Base-by-base conservation (phyloP, 495 filamentous ascomycete species). In the Articulospora tetracladia region DNA sequence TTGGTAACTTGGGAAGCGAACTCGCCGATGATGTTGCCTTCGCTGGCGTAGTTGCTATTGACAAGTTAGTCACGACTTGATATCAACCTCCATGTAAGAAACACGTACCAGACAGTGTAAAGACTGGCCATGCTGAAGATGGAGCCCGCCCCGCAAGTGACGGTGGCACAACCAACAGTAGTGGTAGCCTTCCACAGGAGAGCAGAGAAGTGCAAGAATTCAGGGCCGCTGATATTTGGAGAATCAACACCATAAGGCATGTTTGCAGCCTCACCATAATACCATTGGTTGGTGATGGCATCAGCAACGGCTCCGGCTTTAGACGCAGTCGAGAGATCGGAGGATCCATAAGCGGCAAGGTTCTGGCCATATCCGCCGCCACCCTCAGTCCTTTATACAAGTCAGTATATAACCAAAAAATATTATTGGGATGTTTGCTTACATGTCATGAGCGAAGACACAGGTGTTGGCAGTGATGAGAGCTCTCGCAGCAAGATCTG, bases 131-230 rank as follows among this genome's bases (percentile, higher is more conserved):
- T 23, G 36, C 26, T 69, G 78, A 84, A 79, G 55, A 83, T 73
- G 55, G 82, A 79, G 17, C 83, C 73, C 13, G 74, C 51, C 1
- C 69, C 59, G 68, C 78, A 79, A 67, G 77, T 77, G 66, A 83
- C 72, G 28, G 85, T 83, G 53, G 79, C 81, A 72, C 94, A 98
- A 61, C 91, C 94, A 36, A 98, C 77, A 34, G 80, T 67, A 17
- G 73, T 83, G 53, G 89, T 87, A 7, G 36, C 69, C 70, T 86
- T 85, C 94, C 94, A 98, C 36, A 98, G 82, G 24, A 97, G 78
- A 77, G 96, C 91, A n/a, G 88, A 83, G 78, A 90, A 90, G 73
- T 98, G 93, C 58, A 93, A 91, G 84, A 87, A 94, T 32, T 86
- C 76, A 72, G 92, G 90, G 71, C 80, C 70, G 64, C 67, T 60